Base-by-base conservation (phyloP, 1,284 basidiomycete species). In the Marasmius oreades region DNA sequence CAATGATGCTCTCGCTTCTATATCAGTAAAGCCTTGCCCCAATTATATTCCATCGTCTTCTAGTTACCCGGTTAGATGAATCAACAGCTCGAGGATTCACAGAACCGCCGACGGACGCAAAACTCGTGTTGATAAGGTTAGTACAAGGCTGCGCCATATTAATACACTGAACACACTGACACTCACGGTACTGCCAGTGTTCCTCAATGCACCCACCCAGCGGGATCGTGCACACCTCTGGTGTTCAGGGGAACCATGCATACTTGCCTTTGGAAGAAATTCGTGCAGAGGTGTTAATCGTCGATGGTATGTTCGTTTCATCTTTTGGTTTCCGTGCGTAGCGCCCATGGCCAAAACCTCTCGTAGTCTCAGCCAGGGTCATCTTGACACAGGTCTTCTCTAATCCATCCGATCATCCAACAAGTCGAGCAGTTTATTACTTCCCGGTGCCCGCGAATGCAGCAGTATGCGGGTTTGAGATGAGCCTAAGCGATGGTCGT, bases 361-460 rank as follows among this genome's bases (percentile, higher is more conserved):
- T 46, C 24, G 23, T 61, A 84, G 80, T 81, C 0, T 78, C 80
- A 8, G 79, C 81, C 0, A 71, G 74, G 18, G 75, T 85, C 6
- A 70, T 73, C 0, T 63, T 87, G n/a, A 64, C 63, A 0, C 84
- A 86, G 58, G 66, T 62, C 0, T 87, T 78, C 63, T 62, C 55
- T 16, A 83, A 85, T 61, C 58, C 69, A 0, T 67, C 67, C 1
- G 58, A 64, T 14, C 56, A 60, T 14, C 55, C 71, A 0, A 79
- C 81, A 0, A 60, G 68, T 42, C 70, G 76, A 48, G 80, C 79
- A 7, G 75, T 77, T 37, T 87, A 85, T 63, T 70, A 77, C 45
- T 86, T 87, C 60, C 84, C 85, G 1, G 73, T 86, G 1, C 85
- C 85, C 1, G 80, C 77, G 0, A 70, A 67, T n/a, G 75, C 75